Conservation (phyloP, 805 yeast species). For the Lipomyces spencermartinsiae region DNA sequence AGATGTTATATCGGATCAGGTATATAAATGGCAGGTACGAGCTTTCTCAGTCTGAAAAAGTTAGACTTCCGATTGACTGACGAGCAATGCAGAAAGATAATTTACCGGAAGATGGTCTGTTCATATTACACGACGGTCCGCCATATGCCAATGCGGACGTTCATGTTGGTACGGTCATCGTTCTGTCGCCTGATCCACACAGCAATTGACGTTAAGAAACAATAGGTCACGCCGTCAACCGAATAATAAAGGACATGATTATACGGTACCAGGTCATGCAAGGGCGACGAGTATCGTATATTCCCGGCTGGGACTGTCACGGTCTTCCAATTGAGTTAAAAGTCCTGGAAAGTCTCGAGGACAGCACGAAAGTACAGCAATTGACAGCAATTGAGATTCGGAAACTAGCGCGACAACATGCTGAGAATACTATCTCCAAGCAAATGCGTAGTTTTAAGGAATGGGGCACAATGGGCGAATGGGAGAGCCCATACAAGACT, state of each 20-base stretch:
- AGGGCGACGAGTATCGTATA: constrained; percentile 69
- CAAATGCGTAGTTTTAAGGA: constrained; percentile 71
- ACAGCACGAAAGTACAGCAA: constrained; percentile 40
- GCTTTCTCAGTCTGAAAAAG: neutral
- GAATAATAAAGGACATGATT: constrained; percentile 84
- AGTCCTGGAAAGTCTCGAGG: constrained; percentile 58
- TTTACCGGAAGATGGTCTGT: constrained; percentile 47
- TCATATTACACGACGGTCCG: constrained; percentile 93
- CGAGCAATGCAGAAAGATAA: constrained; percentile 13
- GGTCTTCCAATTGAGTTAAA: constrained; percentile 96
- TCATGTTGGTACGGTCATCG: constrained; percentile 57
- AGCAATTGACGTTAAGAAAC: neutral
- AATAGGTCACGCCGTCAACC: constrained; percentile 82
- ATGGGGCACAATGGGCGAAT: constrained; percentile 85
- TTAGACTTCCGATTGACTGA: constrained; percentile 16
- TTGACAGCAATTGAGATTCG: constrained; percentile 61
- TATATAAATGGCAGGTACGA: constrained; percentile 68
- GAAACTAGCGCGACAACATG: constrained; percentile 69
- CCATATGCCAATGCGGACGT: constrained; percentile 97
- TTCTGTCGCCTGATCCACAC: neutral
- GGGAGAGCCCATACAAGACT: constrained; percentile 75
- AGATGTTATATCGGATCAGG: constrained; percentile 60
- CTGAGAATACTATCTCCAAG: constrained; percentile 63
- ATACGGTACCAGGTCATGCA: constrained; percentile 69
- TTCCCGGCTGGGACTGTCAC: constrained; percentile 99